Conservation (phyloP, 2,329 filamentous ascomycete species). For the Fusarium pseudoanthophilum region DNA sequence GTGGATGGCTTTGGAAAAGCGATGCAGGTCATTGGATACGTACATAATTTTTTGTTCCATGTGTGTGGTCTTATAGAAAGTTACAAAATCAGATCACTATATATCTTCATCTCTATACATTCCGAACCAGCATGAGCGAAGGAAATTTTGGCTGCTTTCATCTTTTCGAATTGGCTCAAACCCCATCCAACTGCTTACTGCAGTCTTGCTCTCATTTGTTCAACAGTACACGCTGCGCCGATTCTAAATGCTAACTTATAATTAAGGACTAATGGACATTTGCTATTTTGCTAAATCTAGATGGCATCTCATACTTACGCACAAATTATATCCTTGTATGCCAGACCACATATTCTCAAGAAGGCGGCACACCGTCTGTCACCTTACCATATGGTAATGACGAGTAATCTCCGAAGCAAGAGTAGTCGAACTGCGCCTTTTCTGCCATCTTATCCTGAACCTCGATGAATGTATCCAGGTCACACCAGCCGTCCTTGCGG, state of each 20-base stretch:
- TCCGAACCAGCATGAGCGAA: too few relatives aligned
- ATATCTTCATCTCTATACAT: background rate
- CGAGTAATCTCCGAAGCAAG: conserved; percentile 69
- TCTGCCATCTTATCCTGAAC: conserved; percentile 68
- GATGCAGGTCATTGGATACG: conserved; percentile 28
- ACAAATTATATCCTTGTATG: background rate
- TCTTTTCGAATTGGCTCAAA: background rate
- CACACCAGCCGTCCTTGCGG: conserved; percentile 81
- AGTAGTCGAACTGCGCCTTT: conserved; percentile 70
- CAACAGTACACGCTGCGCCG: background rate
- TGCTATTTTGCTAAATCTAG: background rate
- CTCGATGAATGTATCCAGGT: conserved; percentile 73
- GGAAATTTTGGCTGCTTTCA: too few relatives aligned
- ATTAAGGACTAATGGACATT: background rate
- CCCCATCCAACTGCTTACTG: background rate
- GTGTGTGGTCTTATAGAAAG: conserved; percentile 34
- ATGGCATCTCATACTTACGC: conserved; percentile 4
- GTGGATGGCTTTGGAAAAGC: conserved; percentile 39
- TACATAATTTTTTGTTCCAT: conserved; percentile 32
- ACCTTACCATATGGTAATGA: conserved; percentile 53
- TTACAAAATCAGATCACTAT: conserved; percentile 34
- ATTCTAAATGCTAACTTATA: background rate
- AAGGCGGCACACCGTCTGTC: conserved; percentile 51
- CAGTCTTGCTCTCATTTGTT: background rate
- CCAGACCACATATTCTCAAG: conserved; percentile 1